Base-by-base conservation (phyloP, 164 flowering plant species). In the Dillenia suffruticosa region DNA sequence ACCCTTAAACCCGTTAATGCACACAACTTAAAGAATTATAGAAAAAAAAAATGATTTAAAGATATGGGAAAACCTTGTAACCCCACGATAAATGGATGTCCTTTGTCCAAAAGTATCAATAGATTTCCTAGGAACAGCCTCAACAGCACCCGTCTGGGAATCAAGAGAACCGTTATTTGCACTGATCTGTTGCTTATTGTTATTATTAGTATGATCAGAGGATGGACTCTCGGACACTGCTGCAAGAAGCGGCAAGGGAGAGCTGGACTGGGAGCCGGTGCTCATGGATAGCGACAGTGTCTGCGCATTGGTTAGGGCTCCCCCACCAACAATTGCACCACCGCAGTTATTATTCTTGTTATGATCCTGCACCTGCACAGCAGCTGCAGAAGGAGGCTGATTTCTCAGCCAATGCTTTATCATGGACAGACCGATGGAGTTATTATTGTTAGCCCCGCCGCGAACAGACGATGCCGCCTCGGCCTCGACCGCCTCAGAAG, bases 61-160 rank as follows among this genome's bases (percentile, higher is more conserved):
- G 58, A 17, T 2, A 9, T 8, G 45, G 19, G 8, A 10, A 44
- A 44, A 92, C 98, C 93, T 90, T 51, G 98, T 92, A 15, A 92
- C 98, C 61, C 98, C 98, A 57, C 98, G 93, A 75, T 92, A 92
- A 26, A 92, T 90, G 1, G 98, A 93, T 56, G 98, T 93, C 51
- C 97, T 74, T 51, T 93, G 98, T 51, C 98, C 98, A 64, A 90
- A 92, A 13, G 93, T 90, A 57, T 92, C 98, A 56, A 86, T 76
- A 44, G 96, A 78, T 59, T 87, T 92, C 64, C 90, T 65, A 0
- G 96, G 94, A 49, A 72, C 82, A 0, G 85, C 79, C 48, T 88
- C 96, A 0, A 81, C 60, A 2, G 81, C 82, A 52, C 79, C 85
- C 43, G 55, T 76, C 55, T 76, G 80, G 50, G 68, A 60, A 61